Evolutionary conservation across 2,329 filamentous ascomycete genomes (phyloP).

Genomic region (Epicoccum sorghinum): DNA sequence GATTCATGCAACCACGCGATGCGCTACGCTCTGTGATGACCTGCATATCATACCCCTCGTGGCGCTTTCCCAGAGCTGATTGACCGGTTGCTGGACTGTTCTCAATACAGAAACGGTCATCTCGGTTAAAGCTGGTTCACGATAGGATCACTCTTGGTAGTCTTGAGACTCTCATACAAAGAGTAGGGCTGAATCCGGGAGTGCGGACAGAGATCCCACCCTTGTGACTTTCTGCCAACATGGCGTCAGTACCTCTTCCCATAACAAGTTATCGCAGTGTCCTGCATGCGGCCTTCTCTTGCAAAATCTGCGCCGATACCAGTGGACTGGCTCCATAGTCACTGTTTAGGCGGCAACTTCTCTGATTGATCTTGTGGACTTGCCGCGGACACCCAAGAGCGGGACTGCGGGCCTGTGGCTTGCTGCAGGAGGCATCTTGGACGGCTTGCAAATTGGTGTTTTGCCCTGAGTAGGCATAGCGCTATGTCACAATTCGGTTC

Average conservation of each 20-base stretch:
- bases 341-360: background rate
- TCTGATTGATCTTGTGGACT: background rate
- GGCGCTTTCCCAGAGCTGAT: constrained; percentile 24
- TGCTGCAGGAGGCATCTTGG: constrained; percentile 9
- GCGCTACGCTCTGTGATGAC: constrained; percentile 28
- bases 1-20: constrained; percentile 17
- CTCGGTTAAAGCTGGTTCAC: constrained; percentile 28
- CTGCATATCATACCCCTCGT: constrained; percentile 19
- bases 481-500: constrained; percentile 5
- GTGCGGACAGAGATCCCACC: constrained; percentile 26
- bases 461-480: constrained; percentile 8
- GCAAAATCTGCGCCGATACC: background rate
- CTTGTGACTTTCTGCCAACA: background rate
- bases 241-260: background rate
- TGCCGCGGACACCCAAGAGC: constrained; percentile 1
- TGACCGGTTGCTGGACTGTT: constrained; percentile 31
- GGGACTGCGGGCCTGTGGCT: constrained; percentile 10
- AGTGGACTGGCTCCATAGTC: background rate
- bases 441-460: constrained; percentile 7
- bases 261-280: background rate
- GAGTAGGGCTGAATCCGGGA: constrained; percentile 17
- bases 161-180: background rate
- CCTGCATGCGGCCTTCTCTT: too few species aligned
- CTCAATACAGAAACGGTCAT: constrained; percentile 21
- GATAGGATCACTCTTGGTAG: background rate